These are phyloP conservation scores for Aspergillus haitiensis DNA, from an alignment of 495 filamentous ascomycete genomes.

Conservation along the genomic window DNA sequence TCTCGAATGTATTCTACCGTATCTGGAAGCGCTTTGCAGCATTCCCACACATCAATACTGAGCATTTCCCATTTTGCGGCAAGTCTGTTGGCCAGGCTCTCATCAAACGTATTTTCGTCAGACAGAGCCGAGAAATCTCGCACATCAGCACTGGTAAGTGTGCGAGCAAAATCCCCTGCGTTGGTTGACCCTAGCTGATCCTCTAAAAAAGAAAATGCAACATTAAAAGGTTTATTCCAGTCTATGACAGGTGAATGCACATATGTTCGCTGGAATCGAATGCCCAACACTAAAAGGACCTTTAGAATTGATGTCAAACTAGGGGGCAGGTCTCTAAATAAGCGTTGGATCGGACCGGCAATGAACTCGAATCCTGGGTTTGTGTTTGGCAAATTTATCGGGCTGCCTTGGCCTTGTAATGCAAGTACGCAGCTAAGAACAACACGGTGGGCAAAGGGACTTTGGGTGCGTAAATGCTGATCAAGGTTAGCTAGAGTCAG, in stretches of 20 bases:
- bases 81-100: conserved; percentile 23
- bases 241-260: conserved; percentile 37
- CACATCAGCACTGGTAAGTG: conserved; percentile 31
- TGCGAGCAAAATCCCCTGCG: conserved; percentile 34
- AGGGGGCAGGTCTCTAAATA: conserved; percentile 36
- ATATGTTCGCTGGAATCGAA: conserved; percentile 41
- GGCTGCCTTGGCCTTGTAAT: conserved; percentile 21
- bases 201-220: conserved; percentile 37
- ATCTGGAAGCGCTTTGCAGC: conserved; percentile 42
- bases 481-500: conserved; percentile 6
- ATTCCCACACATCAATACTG: conserved; percentile 42
- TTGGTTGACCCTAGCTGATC: conserved; percentile 34
- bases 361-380: conserved; percentile 41
- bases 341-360: conserved; percentile 37
- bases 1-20: conserved; percentile 36
- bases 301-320: conserved; percentile 38
- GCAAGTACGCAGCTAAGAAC: conserved; percentile 31
- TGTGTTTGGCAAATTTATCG: conserved; percentile 15
- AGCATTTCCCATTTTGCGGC: conserved; percentile 34
- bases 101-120: conserved; percentile 24
- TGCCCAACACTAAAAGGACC: conserved; percentile 34
- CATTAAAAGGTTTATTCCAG: conserved; percentile 37
- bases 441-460: conserved; percentile 45
- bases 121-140: conserved; percentile 30
- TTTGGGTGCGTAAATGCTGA: conserved; percentile 38